Conservation (phyloP, 495 filamentous ascomycete species). For the Penicillium arizonense region DNA sequence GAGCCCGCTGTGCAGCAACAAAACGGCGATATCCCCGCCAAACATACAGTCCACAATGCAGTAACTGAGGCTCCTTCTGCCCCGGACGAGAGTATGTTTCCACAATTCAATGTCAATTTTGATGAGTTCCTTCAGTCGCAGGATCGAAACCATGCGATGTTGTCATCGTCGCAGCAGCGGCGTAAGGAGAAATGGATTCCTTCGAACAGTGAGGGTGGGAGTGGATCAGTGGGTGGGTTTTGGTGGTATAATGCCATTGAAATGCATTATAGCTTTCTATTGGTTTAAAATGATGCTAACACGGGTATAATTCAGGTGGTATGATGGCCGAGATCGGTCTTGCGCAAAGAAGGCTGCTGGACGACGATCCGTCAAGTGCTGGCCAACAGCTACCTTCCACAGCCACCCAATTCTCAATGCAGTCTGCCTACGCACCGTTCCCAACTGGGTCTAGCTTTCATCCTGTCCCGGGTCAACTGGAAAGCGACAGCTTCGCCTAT, state of each 20-base stretch:
- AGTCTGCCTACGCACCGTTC: constrained; percentile 16
- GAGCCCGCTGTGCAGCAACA: constrained; percentile 12
- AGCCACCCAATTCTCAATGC: constrained; percentile 10
- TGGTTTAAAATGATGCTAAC: not conserved
- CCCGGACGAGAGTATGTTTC: constrained; percentile 6
- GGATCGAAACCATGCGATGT: constrained; percentile 11
- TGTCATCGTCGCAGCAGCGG: constrained; percentile 36
- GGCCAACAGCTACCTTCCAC: constrained; percentile 20
- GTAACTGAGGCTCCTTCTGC: constrained; percentile 5
- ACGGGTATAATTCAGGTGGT: constrained; percentile 14
- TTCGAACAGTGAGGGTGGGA: constrained; percentile 18
- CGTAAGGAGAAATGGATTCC: constrained; percentile 44
- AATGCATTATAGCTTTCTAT: no score
- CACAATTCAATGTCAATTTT: constrained; percentile 34
- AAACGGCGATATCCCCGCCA: constrained; percentile 12
- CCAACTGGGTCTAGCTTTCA: constrained; percentile 10
- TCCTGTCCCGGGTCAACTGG: constrained; percentile 1
- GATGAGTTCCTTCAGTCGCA: constrained; percentile 42
- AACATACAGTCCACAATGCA: constrained; percentile 9
- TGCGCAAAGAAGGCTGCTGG: constrained; percentile 36
- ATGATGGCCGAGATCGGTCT: constrained; percentile 42
- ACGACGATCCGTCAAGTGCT: constrained; percentile 27
- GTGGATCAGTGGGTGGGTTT: constrained; percentile 36
- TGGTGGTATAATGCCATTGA: not conserved
- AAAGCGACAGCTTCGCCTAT: not conserved